Conservation (phyloP, 768 basidiomycete genomes). For the Asterophora lycoperdoides region DNA sequence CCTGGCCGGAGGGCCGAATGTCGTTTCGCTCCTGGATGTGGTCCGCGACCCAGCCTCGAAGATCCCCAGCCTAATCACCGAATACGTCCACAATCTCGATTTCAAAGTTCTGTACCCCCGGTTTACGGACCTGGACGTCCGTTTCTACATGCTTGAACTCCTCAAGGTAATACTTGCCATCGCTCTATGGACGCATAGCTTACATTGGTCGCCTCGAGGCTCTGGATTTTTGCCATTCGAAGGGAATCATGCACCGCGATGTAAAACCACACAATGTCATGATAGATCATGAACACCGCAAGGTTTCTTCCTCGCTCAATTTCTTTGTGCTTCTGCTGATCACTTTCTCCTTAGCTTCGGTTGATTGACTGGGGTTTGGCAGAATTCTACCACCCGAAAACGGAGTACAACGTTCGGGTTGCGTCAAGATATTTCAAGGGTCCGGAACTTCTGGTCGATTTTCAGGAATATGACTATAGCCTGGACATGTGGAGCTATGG, state of each 20-base stretch:
- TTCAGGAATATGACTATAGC: constrained; percentile 98
- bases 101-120: constrained; percentile 96
- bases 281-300: constrained; percentile 97
- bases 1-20: constrained; percentile 91
- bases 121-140: constrained; percentile 92
- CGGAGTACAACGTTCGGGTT: constrained; percentile 97
- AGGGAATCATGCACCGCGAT: constrained; percentile 98
- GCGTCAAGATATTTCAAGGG: constrained; percentile 98
- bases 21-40: constrained; percentile 90
- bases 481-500: constrained; percentile 99
- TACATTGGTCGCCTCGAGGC: constrained; percentile 47
- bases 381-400: constrained; percentile 97
- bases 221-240: constrained; percentile 95
- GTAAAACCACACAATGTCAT: constrained; percentile 99
- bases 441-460: constrained; percentile 93
- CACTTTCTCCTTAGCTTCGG: constrained; percentile 56
- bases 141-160: constrained; percentile 95
- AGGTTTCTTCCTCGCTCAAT: constrained; percentile 46
- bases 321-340: too few species aligned
- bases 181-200: not conserved
- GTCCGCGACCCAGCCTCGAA: constrained; percentile 95
- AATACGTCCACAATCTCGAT: constrained; percentile 97
- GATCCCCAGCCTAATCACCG: constrained; percentile 94
- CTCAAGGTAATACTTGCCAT: constrained; percentile 60
- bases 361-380: constrained; percentile 99